phyloP scores from a whole-genome alignment of 768 basidiomycete genomes.

The Dacryopinax primogenitus region DNA sequence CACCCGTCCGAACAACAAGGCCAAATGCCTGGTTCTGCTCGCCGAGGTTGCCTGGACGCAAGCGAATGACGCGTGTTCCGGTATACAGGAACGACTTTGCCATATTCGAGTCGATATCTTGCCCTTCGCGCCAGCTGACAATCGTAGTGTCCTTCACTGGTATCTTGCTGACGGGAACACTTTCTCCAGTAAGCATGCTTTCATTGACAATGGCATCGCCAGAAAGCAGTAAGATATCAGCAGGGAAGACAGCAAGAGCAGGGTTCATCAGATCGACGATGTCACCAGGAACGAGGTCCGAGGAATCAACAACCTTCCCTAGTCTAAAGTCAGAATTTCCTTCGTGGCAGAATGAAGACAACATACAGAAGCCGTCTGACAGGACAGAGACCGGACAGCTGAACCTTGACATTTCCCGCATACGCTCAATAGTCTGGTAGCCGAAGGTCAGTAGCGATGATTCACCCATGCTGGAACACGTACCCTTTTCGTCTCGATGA shows the following conservation, averaged over 20 bases:
- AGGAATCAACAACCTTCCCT: constrained; percentile 66
- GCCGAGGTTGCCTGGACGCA: constrained; percentile 45
- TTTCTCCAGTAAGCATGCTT: constrained; percentile 98
- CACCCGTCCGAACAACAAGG: constrained; percentile 76
- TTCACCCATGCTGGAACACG: constrained; percentile 16
- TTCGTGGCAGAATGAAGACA: constrained; percentile 9
- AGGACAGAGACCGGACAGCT: constrained; percentile 62
- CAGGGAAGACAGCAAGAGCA: constrained; percentile 61
- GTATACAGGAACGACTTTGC: constrained; percentile 77
- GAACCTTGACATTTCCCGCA: constrained; percentile 93
- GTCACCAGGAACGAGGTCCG: constrained; percentile 80
- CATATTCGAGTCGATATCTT: constrained; percentile 46
- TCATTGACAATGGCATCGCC: constrained; percentile 98
- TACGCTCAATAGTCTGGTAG: constrained; percentile 67
- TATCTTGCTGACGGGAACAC: constrained; percentile 86
- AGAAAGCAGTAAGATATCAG: constrained; percentile 81
- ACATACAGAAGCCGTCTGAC: constrained; percentile 53
- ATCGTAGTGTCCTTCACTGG: constrained; percentile 73
- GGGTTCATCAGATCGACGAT: constrained; percentile 77
- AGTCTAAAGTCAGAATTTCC: neutral
- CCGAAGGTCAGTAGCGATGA: neutral
- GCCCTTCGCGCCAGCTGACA: constrained; percentile 50
- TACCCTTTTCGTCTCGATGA: constrained; percentile 86
- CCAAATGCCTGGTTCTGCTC: constrained; percentile 54
- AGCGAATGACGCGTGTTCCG: constrained; percentile 81